phyloP scores from a whole-genome alignment of 768 basidiomycete species.

The Hericium alpestre region DNA sequence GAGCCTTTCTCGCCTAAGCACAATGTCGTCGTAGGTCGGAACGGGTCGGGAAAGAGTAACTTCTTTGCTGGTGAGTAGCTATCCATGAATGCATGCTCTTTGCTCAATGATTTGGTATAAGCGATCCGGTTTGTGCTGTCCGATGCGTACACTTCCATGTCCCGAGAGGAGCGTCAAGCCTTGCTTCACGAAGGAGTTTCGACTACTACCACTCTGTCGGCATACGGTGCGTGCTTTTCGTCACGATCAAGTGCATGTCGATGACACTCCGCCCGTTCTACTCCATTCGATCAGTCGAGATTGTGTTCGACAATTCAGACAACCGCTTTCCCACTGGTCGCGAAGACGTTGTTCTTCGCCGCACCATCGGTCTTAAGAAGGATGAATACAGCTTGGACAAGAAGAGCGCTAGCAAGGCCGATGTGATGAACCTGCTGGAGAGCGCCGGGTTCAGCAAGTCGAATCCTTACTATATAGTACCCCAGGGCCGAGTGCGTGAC shows the following conservation, averaged over 20 bases:
- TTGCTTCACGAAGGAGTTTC: constrained; percentile 93
- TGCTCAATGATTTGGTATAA: constrained; percentile 17
- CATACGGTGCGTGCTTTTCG: constrained; percentile 54
- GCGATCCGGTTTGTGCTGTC: constrained; percentile 97
- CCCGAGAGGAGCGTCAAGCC: constrained; percentile 82
- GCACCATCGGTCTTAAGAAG: constrained; percentile 96
- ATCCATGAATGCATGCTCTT: neutral
- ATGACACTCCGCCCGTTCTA: neutral
- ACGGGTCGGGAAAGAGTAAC: constrained; percentile 97
- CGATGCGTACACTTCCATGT: constrained; percentile 95
- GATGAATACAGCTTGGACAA: constrained; percentile 96
- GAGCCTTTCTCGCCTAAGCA: constrained; percentile 91
- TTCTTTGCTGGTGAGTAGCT: constrained; percentile 78
- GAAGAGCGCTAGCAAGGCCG: constrained; percentile 91
- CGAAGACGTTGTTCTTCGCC: constrained; percentile 76
- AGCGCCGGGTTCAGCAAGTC: constrained; percentile 94
- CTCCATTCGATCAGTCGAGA: constrained; percentile 49
- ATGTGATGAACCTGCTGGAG: constrained; percentile 95
- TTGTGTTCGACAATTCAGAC: constrained; percentile 91
- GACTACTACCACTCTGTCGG: constrained; percentile 79
- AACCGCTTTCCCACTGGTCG: constrained; percentile 88
- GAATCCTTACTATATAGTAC: constrained; percentile 99
- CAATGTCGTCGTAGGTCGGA: constrained; percentile 94
- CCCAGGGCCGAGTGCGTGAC: constrained; percentile 80
- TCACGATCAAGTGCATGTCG: neutral